Conservation (phyloP, 768 basidiomycete species). For the Royoungia palumana region DNA sequence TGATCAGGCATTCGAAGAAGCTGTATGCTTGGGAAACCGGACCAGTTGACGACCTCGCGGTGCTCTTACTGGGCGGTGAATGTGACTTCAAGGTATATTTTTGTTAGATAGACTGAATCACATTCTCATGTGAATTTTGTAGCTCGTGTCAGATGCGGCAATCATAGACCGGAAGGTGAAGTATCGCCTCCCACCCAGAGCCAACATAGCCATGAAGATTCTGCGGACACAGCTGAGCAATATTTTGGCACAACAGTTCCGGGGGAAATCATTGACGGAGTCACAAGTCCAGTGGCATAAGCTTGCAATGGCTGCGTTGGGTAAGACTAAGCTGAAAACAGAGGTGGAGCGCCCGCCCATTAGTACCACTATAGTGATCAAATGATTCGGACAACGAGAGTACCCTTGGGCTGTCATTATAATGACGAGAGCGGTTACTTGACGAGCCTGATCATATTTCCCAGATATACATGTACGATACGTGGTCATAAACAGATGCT, state of each 20-base stretch:
- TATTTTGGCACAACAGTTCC: constrained; percentile 64
- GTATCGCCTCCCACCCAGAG: constrained; percentile 65
- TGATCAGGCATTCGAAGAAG: constrained; percentile 84
- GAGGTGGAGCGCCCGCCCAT: constrained; percentile 17
- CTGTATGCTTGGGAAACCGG: constrained; percentile 93
- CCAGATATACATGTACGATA: background rate
- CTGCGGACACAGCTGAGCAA: constrained; percentile 62
- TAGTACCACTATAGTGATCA: constrained; percentile 16
- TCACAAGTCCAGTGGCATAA: constrained; percentile 72
- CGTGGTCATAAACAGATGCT: background rate
- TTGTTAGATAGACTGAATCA: background rate
- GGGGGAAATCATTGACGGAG: constrained; percentile 54
- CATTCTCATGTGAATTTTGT: background rate
- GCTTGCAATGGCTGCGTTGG: constrained; percentile 58
- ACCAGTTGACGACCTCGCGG: constrained; percentile 77
- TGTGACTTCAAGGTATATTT: constrained; percentile 74
- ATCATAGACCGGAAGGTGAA: constrained; percentile 84
- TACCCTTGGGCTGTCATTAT: background rate
- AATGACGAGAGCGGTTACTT: background rate
- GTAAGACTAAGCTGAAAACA: constrained; percentile 43
- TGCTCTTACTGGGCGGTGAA: constrained; percentile 87
- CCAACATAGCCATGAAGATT: constrained; percentile 75
- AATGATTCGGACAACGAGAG: constrained; percentile 6
- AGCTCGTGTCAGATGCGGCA: constrained; percentile 72
- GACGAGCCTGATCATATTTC: constrained; percentile 9